Evolutionary conservation across 257 asterid species (phyloP).

Genomic region (Gynochthodes officinalis): DNA sequence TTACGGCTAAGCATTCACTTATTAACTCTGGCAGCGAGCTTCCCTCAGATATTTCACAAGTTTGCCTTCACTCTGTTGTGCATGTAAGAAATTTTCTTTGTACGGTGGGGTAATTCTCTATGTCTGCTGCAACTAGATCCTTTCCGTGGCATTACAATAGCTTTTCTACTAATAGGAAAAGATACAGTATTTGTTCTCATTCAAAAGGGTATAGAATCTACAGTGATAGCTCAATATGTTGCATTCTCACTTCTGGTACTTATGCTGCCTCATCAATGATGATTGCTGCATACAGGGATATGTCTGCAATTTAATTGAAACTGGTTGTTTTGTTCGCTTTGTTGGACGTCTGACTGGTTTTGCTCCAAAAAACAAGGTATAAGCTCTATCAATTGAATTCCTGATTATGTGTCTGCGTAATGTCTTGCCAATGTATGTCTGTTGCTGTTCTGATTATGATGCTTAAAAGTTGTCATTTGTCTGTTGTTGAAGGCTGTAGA

Average conservation of each 20-base stretch:
- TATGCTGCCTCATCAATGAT: slow-evolving; percentile 5
- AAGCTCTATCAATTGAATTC: background rate
- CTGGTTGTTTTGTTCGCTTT: slow-evolving; percentile 94
- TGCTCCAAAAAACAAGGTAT: slow-evolving; percentile 92
- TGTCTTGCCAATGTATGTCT: background rate
- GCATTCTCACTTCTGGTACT: slow-evolving; percentile 3
- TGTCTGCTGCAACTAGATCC: background rate
- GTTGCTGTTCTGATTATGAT: slow-evolving; percentile 2
- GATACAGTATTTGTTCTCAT: background rate
- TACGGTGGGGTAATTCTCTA: background rate
- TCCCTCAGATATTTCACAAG: slow-evolving; percentile 71
- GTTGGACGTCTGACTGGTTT: slow-evolving; percentile 94
- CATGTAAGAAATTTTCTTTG: slow-evolving; percentile 54
- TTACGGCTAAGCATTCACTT: slow-evolving; percentile 81
- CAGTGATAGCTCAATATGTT: background rate
- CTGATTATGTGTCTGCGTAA: background rate
- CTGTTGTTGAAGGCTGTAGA: slow-evolving; percentile 62
- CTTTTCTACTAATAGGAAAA: background rate
- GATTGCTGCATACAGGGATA: slow-evolving; percentile 63
- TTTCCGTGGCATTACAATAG: background rate
- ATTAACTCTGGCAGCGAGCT: slow-evolving; percentile 58
- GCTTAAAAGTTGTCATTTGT: background rate
- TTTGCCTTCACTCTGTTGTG: slow-evolving; percentile 64
- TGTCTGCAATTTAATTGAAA: slow-evolving; percentile 81
- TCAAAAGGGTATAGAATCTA: too few relatives aligned